Conservation (phyloP, 2,329 filamentous ascomycete genomes). For the Graphium sp. region DNA sequence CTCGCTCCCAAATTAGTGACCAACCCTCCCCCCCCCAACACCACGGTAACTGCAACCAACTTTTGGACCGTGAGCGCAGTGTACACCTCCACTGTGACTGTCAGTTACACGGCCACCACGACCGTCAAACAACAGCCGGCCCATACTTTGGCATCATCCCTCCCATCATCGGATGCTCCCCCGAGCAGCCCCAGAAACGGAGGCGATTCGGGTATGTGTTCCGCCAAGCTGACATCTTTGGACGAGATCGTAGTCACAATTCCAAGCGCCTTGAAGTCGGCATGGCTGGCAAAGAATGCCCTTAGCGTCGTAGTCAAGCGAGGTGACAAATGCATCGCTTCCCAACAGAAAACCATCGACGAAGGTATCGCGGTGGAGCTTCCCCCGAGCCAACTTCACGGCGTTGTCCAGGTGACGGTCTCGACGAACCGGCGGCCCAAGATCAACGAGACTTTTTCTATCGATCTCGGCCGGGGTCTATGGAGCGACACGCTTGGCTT, state of each 20-base stretch:
- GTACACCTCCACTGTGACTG: too few species aligned
- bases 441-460: constrained; percentile 41
- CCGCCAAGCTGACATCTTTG: constrained; percentile 24
- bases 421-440: constrained; percentile 40
- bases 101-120: too few species aligned
- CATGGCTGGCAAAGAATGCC: constrained; percentile 39
- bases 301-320: constrained; percentile 37
- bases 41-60: too few species aligned
- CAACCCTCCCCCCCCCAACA: too few species aligned
- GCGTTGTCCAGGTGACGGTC: constrained; percentile 39
- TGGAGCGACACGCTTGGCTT: constrained; percentile 23
- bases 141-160: too few species aligned
- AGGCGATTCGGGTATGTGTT: constrained; percentile 20
- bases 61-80: too few species aligned
- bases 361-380: constrained; percentile 36
- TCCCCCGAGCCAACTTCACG: constrained; percentile 34
- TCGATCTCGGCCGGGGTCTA: constrained; percentile 38
- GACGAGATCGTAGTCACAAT: constrained; percentile 38
- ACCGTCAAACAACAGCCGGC: too few species aligned
- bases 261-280: constrained; percentile 28
- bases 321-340: constrained; percentile 26
- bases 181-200: too few species aligned
- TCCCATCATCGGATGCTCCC: too few species aligned
- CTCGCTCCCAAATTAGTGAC: too few species aligned
- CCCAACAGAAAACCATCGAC: constrained; percentile 26